A percentile compares a stretch with the other conserved stretches of the same genome.
Evolutionary conservation across 75 land plant species (phyloP).

Genomic region (Pinus albicaulis): DNA sequence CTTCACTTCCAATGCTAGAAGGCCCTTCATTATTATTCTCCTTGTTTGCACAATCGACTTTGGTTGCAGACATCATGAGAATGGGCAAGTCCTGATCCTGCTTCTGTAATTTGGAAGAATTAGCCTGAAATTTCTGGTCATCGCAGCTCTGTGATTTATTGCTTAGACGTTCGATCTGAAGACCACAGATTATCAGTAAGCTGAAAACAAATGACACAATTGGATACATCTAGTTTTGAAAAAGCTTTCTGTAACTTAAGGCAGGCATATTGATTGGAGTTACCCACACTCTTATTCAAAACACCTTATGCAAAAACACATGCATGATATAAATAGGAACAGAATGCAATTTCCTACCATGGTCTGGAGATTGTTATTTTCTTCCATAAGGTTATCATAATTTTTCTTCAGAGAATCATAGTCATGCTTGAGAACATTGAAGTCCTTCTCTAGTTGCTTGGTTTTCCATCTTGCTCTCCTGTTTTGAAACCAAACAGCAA

Average conservation of each 20-base stretch:
- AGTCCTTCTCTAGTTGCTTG: conserved; percentile 18
- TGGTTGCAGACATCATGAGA: not conserved
- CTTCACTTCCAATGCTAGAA: conserved; percentile 7
- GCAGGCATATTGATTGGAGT: no score
- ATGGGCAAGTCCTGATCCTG: not conserved
- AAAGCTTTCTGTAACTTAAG: no score
- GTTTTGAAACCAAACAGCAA: conserved; percentile 21
- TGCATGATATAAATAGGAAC: no score
- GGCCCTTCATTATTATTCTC: conserved; percentile 8
- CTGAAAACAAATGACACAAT: no score
- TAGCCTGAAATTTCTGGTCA: not conserved
- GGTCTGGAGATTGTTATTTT: conserved; percentile 8
- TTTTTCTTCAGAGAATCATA: conserved; percentile 11
- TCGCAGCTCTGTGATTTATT: not conserved
- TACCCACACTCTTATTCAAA: no score
- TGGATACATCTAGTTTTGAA: no score
- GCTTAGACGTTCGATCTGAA: conserved; percentile 2
- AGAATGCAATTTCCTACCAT: not conserved
- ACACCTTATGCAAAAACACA: no score
- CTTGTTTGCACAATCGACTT: not conserved
- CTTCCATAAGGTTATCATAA: conserved; percentile 9
- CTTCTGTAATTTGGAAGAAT: not conserved
- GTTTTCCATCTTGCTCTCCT: conserved; percentile 20
- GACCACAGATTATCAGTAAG: not conserved
- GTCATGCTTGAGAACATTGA: conserved; percentile 10